Base-by-base conservation (phyloP, 2,329 filamentous ascomycete genomes). In the Verticillium dahliae region DNA sequence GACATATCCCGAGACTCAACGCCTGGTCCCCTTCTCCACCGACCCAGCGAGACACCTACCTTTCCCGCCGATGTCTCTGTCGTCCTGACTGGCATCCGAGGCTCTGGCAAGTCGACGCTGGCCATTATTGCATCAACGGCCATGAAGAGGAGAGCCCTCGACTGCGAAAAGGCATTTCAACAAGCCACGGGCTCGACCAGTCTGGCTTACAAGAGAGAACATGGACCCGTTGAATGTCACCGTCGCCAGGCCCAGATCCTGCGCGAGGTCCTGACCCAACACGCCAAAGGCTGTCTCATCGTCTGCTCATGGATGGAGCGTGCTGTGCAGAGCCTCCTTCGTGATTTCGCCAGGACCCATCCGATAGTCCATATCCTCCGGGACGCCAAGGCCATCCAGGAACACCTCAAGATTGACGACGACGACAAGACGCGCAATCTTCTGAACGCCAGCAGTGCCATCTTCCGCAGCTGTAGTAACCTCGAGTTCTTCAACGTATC, bases 401-500 rank as follows among this genome's bases (percentile, higher is more conserved):
- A 81, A 0, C 85, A 90, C 66, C 77, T 91, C 50, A 80, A 77
- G 52, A 76, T 82, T n/a, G 78, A 78, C 67, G 80, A 86, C 58
- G 74, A 81, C 34, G 75, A 79, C 41, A 85, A 84, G 66, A 78
- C 88, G 1, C 76, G 80, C 54, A 83, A 83, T 56, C 77, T 91
- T 6, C 73, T 90, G 33, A 78, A 81, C 18, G 80, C 82, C 14
- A 85, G 81, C 65, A 80, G 78, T 27, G 76, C 80, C 1, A 81
- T 89, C 15, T 86, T 90, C 66, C 80, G 87, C 57, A 80, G 80
- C 1, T 90, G 87, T 69, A 88, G 87, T 11, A 92, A 90, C 66
- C 83, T 89, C 64, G 90, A 92, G 69, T 93, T 91, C 71, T 91
- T 87, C 76, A 92, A 92, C 67, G 77, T 90, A 15, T 87, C 87